Evolutionary conservation across 2,329 filamentous ascomycete genomes (phyloP), one percentile per base, ranked within the genome.

Genomic region (Xylariaceae sp.): DNA sequence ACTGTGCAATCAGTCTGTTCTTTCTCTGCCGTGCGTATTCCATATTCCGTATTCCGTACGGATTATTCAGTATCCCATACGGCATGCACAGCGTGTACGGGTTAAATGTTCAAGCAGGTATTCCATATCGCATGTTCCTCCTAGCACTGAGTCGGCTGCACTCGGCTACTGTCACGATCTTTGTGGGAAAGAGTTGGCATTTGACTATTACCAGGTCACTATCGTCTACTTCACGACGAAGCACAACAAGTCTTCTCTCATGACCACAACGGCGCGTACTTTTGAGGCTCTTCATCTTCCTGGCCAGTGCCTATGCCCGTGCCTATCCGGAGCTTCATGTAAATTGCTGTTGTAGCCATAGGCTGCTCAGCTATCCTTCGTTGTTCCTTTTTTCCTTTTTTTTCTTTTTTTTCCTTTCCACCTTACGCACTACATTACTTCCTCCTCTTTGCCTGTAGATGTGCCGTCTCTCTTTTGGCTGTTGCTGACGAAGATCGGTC

Each of bases 161-260:
- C 5, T 30, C 23, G 4, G 23, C 23, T 4, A 30, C 23, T 30
- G 5, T 30, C 23, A 30, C 23, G 23, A 30, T 30, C 23, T 30
- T 30, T 30, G 17, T 13, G 30, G 30, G 58, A 37, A 30, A 30
- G 23, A 39, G 45, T 44, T 53, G 44, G 50, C 6, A 59, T 61
- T 63, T 34, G 39, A 48, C 59, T 61, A 63, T 58, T 45, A 47
- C 56, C 59, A 10, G 60, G 57, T 62, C 49, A 56, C 57, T 62
- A 62, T n/a, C 37, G 56, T 62, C 59, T 58, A 61, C 53, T 53
- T 56, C 59, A 56, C 53, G 34, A 8, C 11, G 56, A 62, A 52
- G 55, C 53, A 44, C 54, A 47, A 50, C 6, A 44, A 49, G 57
- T 62, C 57, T 58, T 58, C 53, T 62, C 39, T 51, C 45, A 17